Base-by-base conservation (phyloP, 2,329 filamentous ascomycete species). In the Cladosporium sp. region DNA sequence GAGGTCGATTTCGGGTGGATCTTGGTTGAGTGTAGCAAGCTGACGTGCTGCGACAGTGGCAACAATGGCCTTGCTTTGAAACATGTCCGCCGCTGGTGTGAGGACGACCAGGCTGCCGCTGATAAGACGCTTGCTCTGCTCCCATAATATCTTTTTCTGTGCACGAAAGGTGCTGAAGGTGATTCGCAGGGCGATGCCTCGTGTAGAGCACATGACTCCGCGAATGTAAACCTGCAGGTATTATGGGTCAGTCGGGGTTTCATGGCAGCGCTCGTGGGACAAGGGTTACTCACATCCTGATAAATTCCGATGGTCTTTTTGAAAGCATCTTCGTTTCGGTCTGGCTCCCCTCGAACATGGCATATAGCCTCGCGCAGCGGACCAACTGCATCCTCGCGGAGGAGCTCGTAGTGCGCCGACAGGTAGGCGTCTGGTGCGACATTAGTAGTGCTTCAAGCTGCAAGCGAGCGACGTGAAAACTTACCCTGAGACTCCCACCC, bases 1-100 rank as follows among this genome's bases (percentile, higher is more conserved):
- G 0, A 97, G 80, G 70, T 97, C 92, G 18, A 97, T 84, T 38
- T 89, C 85, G 0, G 91, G 90, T 0, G 90, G 89, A 52, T 87
- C 85, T 36, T 86, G 82, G 47, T 90, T 84, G 0, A 96, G 78
- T 0, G 86, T 86, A 1, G 81, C 78, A 3, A 92, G 75, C 0
- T 88, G 87, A 14, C 92, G 84, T 18, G 90, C 90, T 5, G 90
- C 91, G 26, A 97, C 85, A 2, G 87, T 82, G 0, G 90, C 93
- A 3, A 95, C 81, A 49, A 89, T 85, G 69, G 91, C 93, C 36
- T 86, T 82, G 0, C 76, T 86, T 32, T 80, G 74, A 72, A 96
- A 96, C 7, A 79, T 81, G 72, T 96, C 89, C 0, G 77, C 71
- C 0, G 75, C 77, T 0, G 85, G 84, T 0, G 84, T 83, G 3